Evolutionary conservation across 768 basidiomycete genomes (phyloP).

Genomic region (Tricholoma saponaceum): DNA sequence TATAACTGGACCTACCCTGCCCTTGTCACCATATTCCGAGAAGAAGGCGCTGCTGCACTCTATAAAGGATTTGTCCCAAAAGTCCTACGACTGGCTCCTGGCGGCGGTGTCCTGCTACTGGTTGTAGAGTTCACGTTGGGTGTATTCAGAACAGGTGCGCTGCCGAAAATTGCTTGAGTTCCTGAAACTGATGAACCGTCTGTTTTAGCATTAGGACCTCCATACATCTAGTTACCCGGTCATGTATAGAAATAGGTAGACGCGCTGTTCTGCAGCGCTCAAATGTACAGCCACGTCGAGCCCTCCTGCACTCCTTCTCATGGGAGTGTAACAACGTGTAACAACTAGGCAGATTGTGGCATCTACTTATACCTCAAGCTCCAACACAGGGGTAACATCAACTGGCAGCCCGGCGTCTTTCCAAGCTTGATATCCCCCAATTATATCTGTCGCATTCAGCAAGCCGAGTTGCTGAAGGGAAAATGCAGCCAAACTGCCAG

Average conservation of each 20-base stretch:
- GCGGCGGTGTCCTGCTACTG: constrained; percentile 89
- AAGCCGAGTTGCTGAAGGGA: constrained; percentile 67
- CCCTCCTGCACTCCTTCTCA: neutral
- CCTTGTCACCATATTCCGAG: constrained; percentile 72
- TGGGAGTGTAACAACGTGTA: neutral
- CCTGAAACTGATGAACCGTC: neutral
- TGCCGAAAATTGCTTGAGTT: neutral
- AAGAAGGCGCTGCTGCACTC: constrained; percentile 81
- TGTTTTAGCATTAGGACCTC: constrained; percentile 40
- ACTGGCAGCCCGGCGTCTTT: constrained; percentile 62
- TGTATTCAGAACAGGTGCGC: constrained; percentile 67
- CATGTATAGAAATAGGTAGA: neutral
- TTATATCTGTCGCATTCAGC: constrained; percentile 71
- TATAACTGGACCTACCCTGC: constrained; percentile 97
- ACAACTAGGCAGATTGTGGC: neutral
- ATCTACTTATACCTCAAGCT: constrained; percentile 1
- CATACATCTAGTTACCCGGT: constrained; percentile 35
- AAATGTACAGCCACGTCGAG: neutral
- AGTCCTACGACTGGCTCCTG: constrained; percentile 90
- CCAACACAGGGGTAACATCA: constrained; percentile 22
- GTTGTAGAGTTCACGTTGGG: constrained; percentile 88
- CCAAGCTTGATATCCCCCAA: constrained; percentile 75
- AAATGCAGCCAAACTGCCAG: constrained; percentile 59
- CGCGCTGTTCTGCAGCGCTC: neutral
- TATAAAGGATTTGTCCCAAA: constrained; percentile 98